phyloP scores from a whole-genome alignment of 805 yeast genomes.

The Yamadazyma nakazawae region DNA sequence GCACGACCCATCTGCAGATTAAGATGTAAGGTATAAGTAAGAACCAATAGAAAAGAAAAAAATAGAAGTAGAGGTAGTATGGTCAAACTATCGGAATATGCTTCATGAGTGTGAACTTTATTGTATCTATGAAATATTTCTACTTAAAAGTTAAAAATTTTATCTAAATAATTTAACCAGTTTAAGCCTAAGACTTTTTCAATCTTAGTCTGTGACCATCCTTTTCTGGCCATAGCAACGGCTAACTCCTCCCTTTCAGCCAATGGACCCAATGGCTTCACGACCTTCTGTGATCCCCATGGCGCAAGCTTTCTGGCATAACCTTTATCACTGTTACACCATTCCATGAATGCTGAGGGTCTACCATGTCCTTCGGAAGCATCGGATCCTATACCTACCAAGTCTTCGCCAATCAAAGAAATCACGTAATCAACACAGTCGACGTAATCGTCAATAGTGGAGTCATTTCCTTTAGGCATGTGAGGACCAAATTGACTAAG shows the following conservation, averaged over 20 bases:
- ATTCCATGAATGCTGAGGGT: slow-evolving; percentile 14
- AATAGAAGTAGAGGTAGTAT: too few species aligned
- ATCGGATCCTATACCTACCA: slow-evolving; percentile 15
- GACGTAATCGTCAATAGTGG: slow-evolving; percentile 15
- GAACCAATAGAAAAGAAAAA: too few species aligned
- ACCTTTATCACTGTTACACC: slow-evolving; percentile 15
- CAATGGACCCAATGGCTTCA: slow-evolving; percentile 14
- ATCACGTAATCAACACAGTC: slow-evolving; percentile 14
- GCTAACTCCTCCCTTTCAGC: slow-evolving; percentile 13
- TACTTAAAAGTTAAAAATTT: slow-evolving; percentile 7
- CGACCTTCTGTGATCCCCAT: slow-evolving; percentile 15
- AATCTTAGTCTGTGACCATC: slow-evolving; percentile 12
- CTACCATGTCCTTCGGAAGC: slow-evolving; percentile 26
- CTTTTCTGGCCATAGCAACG: slow-evolving; percentile 14
- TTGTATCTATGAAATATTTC: too few species aligned
- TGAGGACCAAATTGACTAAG: slow-evolving; percentile 15
- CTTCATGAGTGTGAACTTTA: too few species aligned
- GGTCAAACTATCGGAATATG: too few species aligned
- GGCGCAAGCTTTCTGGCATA: slow-evolving; percentile 14
- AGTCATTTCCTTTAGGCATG: slow-evolving; percentile 17
- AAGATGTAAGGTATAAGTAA: too few species aligned
- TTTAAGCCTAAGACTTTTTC: slow-evolving; percentile 14
- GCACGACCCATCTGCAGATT: too few species aligned
- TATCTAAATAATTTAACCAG: slow-evolving; percentile 12
- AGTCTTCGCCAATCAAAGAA: slow-evolving; percentile 14